Base-by-base conservation (phyloP, 371 early-diverging fungal genomes). In the Mucor irregularis region DNA sequence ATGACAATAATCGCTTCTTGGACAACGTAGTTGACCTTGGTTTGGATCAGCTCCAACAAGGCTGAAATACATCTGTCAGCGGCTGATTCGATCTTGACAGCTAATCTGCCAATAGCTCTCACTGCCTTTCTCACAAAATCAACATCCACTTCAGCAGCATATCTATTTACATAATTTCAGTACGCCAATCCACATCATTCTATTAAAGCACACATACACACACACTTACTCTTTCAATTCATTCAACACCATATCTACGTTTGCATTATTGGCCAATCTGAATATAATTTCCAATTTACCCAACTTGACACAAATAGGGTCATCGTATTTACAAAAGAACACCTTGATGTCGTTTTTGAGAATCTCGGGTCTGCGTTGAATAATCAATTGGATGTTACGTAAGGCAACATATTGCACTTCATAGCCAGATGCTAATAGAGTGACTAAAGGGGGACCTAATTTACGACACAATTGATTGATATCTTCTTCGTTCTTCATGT, bases 261-360 rank as follows among this genome's bases (percentile, higher is more conserved):
- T 95, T 34, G 75, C 66, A 29, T 90, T 90, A 33, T 81, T 86
- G 40, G 90, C 89, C 21, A 97, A 72, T 46, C 90, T 80, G 54
- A 94, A 87, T 73, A 97, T 83, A 55, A 96, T 88, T 28, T 93
- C 92, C 16, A 97, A 75, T 69, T 97, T 97, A 31, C 93, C 93
- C 43, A 93, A 72, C 65, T 97, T 97, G 53, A 97, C 95, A 64
- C 97, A 97, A 44, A 92, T 88, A 8, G 98, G 97, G 71, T 97
- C 98, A 70, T 95, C 94, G 81, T 94, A 97, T 64, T 92, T 93
- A 81, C 94, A 94, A 62, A 94, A 97, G 66, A 97, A 97, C 4
- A 94, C 92, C 53, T 89, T 85, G 62, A 96, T 86, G 48, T 96
- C 95, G 57, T 89, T 88, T 55, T 78, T 82, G 40, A 96, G 74